Base-by-base conservation (phyloP, 2,329 filamentous ascomycete species). In the Talaromyces atroroseus region DNA sequence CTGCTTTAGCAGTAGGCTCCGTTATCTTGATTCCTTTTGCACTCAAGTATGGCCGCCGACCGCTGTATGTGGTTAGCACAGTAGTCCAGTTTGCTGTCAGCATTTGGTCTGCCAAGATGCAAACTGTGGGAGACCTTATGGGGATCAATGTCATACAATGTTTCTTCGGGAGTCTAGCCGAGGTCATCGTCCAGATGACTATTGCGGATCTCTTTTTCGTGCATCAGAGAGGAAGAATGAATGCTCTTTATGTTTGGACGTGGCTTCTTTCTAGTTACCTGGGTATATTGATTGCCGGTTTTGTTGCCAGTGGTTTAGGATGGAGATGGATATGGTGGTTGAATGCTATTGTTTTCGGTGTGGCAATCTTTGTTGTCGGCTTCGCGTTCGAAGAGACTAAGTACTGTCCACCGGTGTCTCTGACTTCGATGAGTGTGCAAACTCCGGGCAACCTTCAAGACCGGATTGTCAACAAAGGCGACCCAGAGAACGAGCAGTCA, bases 301-400 rank as follows among this genome's bases (percentile, higher is more conserved):
- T 62, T 48, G 64, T 77, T 20, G 71, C 72, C 0, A 62, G 65
- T 0, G 63, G 65, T 1, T 72, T 76, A 59, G 78, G 76, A 1
- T 82, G 79, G 79, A 68, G 78, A 14, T 81, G 77, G 76, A 68
- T 75, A 0, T 80, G 72, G 71, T 79, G 76, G 76, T 80, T 70
- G 70, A 72, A 64, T 46, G 66, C 66, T 18, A 75, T 78, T 49
- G 65, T 78, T 32, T 67, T 78, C 29, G 70, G 70, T 2, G 54
- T 66, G 3, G 65, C 68, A 5, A 57, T 79, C 1, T 5, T 79
- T 5, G 58, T 73, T 16, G 71, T 79, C 46, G 34, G 73, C 1
- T 78, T 80, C 52, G 60, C 69, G 12, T 80, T 75, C 54, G 75
- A 80, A 48, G 79, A 76, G 57, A 73, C 70, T 0, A 73, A 68